These are phyloP conservation scores for Tritrichomonas foetus DNA, from an alignment of 208 protist genomes.

Conservation along the genomic window DNA sequence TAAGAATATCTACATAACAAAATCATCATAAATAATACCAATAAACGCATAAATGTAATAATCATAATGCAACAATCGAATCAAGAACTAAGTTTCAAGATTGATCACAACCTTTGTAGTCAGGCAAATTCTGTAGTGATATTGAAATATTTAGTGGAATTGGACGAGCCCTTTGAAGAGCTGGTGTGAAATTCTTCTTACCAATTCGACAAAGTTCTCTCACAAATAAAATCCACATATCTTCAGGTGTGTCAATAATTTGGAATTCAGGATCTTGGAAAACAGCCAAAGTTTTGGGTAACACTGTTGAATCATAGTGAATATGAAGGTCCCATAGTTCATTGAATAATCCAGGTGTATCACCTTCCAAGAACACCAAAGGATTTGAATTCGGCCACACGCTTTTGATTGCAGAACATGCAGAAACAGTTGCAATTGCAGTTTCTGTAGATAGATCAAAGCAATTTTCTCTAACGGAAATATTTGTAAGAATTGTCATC, in stretches of 20 bases:
- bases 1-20: too few relatives aligned
- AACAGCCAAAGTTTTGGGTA: background rate
- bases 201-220: background rate
- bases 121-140: background rate
- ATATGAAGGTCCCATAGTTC: background rate
- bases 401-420: background rate
- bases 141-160: conserved; percentile 7
- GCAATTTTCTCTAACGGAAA: background rate
- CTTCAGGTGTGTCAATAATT: background rate
- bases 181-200: background rate
- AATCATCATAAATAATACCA: too few relatives aligned
- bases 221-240: background rate
- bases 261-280: background rate
- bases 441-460: background rate
- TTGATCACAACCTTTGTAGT: too few relatives aligned
- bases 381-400: background rate
- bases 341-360: background rate
- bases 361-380: background rate
- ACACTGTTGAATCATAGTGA: background rate
- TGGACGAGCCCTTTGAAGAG: background rate
- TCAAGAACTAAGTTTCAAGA: too few relatives aligned
- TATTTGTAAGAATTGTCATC: background rate
- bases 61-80: too few relatives aligned
- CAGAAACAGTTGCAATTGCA: background rate
- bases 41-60: too few relatives aligned